These are phyloP conservation scores for Plasmodium sp. DNA, from an alignment of 169 alveolate species.

Conservation along the genomic window DNA sequence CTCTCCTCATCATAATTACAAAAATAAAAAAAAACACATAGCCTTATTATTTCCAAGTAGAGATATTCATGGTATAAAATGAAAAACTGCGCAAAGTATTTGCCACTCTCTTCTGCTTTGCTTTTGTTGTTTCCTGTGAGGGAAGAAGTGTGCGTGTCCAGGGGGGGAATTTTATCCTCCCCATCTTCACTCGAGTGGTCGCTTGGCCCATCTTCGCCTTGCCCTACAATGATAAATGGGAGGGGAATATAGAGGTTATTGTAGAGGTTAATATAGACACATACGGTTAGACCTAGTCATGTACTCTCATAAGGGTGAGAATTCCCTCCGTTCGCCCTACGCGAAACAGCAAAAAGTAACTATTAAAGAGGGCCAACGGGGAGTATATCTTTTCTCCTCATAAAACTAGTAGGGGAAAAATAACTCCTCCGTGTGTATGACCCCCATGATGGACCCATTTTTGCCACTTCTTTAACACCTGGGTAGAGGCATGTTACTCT, in stretches of 20 bases:
- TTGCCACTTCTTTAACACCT: not conserved
- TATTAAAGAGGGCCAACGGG: not conserved
- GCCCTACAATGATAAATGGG: not conserved
- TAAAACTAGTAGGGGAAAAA: not conserved
- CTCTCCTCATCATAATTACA: conserved; percentile 71
- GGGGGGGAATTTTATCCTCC: not conserved
- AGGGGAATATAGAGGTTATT: not conserved
- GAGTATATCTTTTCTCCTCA: not conserved
- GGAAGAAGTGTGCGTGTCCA: not conserved
- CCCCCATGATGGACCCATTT: not conserved
- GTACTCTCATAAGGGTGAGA: not conserved
- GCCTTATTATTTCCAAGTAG: conserved; percentile 61
- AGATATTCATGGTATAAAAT: conserved; percentile 51
- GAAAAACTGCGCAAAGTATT: conserved; percentile 15
- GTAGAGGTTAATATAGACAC: not conserved
- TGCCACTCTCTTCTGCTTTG: not conserved
- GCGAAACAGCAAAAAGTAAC: not conserved
- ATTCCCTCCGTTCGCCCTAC: not conserved
- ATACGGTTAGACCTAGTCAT: not conserved
- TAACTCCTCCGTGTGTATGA: not conserved
- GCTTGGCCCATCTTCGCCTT: not conserved
- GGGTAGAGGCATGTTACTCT: not conserved
- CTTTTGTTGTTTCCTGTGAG: not conserved
- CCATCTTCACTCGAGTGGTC: not conserved
- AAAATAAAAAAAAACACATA: conserved; percentile 52